phyloP scores from a whole-genome alignment of 306 rosid species.

The Sicyos edulis region DNA sequence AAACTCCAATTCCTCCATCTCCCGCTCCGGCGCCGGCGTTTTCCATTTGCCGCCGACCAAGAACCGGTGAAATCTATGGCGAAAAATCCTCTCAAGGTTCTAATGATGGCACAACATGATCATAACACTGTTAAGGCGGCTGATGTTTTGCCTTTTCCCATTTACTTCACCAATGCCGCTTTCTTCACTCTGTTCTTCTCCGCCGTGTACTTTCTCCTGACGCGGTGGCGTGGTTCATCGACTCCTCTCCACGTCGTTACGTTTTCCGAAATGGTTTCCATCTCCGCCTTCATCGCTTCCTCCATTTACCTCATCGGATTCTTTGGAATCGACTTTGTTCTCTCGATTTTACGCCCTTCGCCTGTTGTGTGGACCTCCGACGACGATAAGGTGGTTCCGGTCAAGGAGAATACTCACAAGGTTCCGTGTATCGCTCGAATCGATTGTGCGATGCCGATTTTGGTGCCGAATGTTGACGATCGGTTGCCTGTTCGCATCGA shows the following conservation, averaged over 20 bases:
- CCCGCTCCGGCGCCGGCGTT: conserved; percentile 20
- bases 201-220: conserved; percentile 23
- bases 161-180: conserved; percentile 20
- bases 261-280: conserved; percentile 20
- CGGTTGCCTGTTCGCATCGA: background rate
- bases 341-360: conserved; percentile 22
- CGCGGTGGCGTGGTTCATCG: conserved; percentile 23
- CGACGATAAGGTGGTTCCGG: conserved; percentile 14
- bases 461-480: conserved; percentile 17
- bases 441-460: conserved; percentile 10
- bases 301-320: conserved; percentile 23
- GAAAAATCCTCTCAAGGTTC: conserved; percentile 10
- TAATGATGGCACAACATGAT: conserved; percentile 2
- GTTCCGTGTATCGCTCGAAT: conserved; percentile 16
- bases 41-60: conserved; percentile 1
- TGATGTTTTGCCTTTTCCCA: conserved; percentile 22
- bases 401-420: conserved; percentile 12
- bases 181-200: conserved; percentile 26
- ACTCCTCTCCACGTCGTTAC: conserved; percentile 27
- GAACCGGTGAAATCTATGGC: conserved; percentile 2
- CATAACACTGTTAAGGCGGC: conserved; percentile 13
- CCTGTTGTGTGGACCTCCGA: conserved; percentile 17
- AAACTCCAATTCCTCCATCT: background rate
- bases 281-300: conserved; percentile 16
- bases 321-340: conserved; percentile 26